Evolutionary conservation across 2,329 filamentous ascomycete species (phyloP), one percentile per base, ranked within the genome.

Genomic region (Cytospora mali): DNA sequence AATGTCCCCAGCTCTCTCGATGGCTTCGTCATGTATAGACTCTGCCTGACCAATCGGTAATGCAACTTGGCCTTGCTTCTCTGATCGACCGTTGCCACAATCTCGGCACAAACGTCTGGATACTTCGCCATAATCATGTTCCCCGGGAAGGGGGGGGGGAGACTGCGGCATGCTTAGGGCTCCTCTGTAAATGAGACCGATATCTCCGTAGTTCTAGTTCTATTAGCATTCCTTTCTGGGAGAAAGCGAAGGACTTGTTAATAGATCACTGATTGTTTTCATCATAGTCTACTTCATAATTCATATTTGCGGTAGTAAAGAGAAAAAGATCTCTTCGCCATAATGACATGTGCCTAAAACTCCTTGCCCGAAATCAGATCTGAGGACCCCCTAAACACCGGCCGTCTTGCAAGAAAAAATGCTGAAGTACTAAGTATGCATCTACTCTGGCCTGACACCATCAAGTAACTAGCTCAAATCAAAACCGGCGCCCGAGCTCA

Each of bases 401-500:
- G 25, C 48, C 51, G 10, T 52, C 28, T 18, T 42, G 16, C 35
- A 39, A 18, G n/a, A 35, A 35, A 35, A 11, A 21, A 10, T 46
- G 23, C n/a, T 10, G 42, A 46, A 39, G 14, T 39, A 39, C 35
- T 46, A 23, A 46, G 42, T 46, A 21, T 46, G 42, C 42, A 46
- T 39, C 35, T 23, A 46, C 42, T 46, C 48, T 42, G 10, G 13
- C 3, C 6, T 21, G n/a, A 11, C 31, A 16, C n/a, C 11, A 18
- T 2, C 7, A n/a, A 13, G 10, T 21, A 6, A 0, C 68, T 71
- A 89, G 70, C 86, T 89, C 66, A 95, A 78, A 79, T 98, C 94
- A 76, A 99, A 99, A 1, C 95, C 94, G 53, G 95, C 94, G 0
- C 93, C 93, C 0, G 92, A 90, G 69, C 91, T 91, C 23, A 97